Conservation (phyloP, 176 grass and related monocot species). For the Guadua angustifolia region DNA sequence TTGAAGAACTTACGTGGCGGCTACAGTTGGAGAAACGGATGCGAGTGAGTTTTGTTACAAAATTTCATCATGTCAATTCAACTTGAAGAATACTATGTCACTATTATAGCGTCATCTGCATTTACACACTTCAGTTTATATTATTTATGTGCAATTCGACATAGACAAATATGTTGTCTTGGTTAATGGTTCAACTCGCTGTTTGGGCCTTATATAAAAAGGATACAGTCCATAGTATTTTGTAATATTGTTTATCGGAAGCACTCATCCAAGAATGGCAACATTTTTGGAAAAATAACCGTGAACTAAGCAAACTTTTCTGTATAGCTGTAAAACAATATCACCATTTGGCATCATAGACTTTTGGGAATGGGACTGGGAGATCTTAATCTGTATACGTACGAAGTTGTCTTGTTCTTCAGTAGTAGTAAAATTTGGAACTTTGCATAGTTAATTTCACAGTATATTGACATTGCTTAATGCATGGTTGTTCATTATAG, state of each 20-base stretch:
- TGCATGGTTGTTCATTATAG: slow-evolving; percentile 52
- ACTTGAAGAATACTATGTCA: no score
- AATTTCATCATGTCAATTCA: no score
- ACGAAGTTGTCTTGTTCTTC: slow-evolving; percentile 28
- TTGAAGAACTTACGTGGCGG: no score
- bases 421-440: not conserved
- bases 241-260: slow-evolving; percentile 7
- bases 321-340: slow-evolving; percentile 10
- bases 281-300: not conserved
- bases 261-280: slow-evolving; percentile 1
- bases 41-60: no score
- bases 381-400: not conserved
- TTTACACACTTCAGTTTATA: no score
- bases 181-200: no score
- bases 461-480: slow-evolving; percentile 21
- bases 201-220: no score
- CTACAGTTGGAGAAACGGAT: no score
- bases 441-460: slow-evolving; percentile 1
- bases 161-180: no score
- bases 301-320: slow-evolving; percentile 16
- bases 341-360: not conserved
- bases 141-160: no score
- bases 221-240: no score
- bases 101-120: no score
- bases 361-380: not conserved